Percentiles rank a stretch among this genome's conserved stretches.
These are phyloP conservation scores for Cyamopsis tetragonoloba DNA, from an alignment of 306 rosid species.

Conservation along the genomic window DNA sequence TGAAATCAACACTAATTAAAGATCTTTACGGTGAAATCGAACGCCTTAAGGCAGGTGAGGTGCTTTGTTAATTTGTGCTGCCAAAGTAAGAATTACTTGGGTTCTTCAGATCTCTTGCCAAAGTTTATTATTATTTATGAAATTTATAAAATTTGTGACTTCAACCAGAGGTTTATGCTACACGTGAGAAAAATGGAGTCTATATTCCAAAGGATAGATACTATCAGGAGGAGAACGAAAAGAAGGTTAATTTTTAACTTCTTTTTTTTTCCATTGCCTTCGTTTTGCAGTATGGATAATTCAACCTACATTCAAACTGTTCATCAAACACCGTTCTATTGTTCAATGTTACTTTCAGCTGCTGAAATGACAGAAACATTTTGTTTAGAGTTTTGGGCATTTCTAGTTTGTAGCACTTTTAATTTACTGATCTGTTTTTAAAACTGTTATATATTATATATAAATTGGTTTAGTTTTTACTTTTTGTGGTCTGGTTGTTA, in stretches of 20 bases:
- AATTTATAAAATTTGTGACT: conserved; percentile 17
- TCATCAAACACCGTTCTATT: not conserved
- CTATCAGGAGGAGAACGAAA: conserved; percentile 87
- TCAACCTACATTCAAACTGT: not conserved
- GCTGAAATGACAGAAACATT: not conserved
- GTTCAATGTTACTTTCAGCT: not conserved
- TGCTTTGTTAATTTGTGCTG: not conserved
- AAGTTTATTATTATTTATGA: not conserved
- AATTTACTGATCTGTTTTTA: not conserved
- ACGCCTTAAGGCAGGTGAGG: conserved; percentile 81
- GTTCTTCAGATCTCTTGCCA: not conserved
- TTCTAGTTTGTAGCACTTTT: not conserved
- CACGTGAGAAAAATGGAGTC: conserved; percentile 96
- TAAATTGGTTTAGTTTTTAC: not conserved
- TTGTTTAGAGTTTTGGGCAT: not conserved
- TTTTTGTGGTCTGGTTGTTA: not conserved
- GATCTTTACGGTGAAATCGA: conserved; percentile 99
- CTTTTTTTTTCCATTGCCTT: not conserved
- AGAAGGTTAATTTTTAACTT: conserved; percentile 50
- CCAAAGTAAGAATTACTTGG: not conserved
- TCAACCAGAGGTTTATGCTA: conserved; percentile 85
- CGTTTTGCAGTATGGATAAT: not conserved
- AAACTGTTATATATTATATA: not conserved
- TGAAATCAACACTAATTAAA: conserved; percentile 94
- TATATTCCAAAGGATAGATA: conserved; percentile 93